Evolutionary conservation across 208 protist species (phyloP).

Genomic region (Leishmania major): DNA sequence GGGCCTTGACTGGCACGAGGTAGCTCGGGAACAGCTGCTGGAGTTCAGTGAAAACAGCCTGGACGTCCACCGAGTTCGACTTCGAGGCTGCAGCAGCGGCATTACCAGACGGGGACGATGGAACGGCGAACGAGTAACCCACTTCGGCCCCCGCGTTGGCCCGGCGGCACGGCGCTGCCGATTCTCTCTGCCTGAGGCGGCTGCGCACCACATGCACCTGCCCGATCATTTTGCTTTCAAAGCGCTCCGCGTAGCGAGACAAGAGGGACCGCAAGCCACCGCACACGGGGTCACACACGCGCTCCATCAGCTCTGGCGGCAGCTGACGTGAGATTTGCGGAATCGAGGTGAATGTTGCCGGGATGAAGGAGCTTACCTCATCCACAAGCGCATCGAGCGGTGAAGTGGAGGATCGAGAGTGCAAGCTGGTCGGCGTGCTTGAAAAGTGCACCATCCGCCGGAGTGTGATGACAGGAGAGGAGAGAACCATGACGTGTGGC

Average conservation of each 20-base stretch:
- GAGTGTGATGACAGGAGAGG: not conserved
- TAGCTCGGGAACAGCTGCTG: conserved; percentile 54
- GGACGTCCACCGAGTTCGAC: not conserved
- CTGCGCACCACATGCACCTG: conserved; percentile 20
- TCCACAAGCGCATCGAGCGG: conserved; percentile 7
- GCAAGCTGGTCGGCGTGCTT: not conserved
- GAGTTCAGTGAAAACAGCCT: conserved; percentile 17
- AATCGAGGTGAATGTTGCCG: conserved; percentile 57
- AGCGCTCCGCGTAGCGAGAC: conserved; percentile 21
- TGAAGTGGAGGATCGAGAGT: not conserved
- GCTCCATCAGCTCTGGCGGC: conserved; percentile 58
- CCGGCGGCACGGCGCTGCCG: too few species aligned
- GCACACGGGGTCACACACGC: conserved; percentile 16
- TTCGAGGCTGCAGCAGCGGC: not conserved
- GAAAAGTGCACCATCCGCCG: not conserved
- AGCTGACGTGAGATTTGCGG: conserved; percentile 56
- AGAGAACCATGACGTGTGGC: not conserved
- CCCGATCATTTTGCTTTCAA: conserved; percentile 31
- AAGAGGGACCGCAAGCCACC: conserved; percentile 18
- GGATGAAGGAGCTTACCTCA: conserved; percentile 41
- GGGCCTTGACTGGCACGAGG: conserved; percentile 54
- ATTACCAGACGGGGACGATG: not conserved
- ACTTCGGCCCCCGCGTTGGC: not conserved
- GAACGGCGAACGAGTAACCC: not conserved
- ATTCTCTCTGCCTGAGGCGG: not conserved